phyloP scores from a whole-genome alignment of 192 early-diverging fungal species.

The Coemansia sp. region DNA sequence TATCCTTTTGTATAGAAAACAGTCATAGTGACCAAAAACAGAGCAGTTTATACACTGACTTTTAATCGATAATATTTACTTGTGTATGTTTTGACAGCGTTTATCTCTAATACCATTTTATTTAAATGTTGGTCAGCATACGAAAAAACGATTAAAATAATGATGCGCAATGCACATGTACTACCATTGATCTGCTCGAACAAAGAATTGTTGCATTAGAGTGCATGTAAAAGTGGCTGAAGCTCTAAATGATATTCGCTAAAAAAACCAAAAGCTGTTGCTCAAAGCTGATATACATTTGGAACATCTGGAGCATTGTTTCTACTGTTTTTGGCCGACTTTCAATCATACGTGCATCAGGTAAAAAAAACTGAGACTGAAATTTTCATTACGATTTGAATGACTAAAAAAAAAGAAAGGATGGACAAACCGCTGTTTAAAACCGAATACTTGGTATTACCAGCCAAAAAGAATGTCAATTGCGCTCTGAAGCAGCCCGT shows the following conservation, averaged over 20 bases:
- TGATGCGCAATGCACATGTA: no score
- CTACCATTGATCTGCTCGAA: neutral
- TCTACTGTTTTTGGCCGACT: neutral
- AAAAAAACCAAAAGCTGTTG: neutral
- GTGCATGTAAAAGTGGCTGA: neutral
- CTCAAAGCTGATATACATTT: neutral
- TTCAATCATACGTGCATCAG: neutral
- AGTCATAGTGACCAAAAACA: no score
- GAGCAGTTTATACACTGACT: no score
- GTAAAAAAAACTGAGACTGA: no score
- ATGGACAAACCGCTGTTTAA: neutral
- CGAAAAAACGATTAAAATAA: no score
- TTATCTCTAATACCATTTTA: no score
- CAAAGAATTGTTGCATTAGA: neutral
- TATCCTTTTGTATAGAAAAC: no score
- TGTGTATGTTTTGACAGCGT: no score
- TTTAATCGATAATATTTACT: no score
- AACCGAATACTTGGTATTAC: conserved; percentile 3
- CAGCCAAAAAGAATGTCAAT: conserved; percentile 51
- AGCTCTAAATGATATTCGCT: neutral
- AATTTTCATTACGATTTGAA: no score
- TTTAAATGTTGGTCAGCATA: no score
- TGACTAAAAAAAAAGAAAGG: neutral
- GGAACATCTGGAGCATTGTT: neutral
- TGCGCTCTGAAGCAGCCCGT: conserved; percentile 49